A percentile compares a stretch with the other conserved stretches of the same genome.
Conservation (phyloP, 345 rosid species). For the Carallia pectinifolia region DNA sequence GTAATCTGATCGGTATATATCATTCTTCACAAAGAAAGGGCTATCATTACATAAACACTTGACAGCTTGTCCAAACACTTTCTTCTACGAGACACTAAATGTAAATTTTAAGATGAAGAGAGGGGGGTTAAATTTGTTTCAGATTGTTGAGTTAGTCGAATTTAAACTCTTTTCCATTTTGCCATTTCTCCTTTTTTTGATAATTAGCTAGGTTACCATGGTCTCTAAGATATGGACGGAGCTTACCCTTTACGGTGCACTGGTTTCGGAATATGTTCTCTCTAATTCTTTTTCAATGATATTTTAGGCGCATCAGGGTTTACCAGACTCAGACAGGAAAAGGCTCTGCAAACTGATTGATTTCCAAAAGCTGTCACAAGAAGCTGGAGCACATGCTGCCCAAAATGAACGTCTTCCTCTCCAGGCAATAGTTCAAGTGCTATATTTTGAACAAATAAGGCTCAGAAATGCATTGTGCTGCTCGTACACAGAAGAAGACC, state of each 20-base stretch:
- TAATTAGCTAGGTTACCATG: background rate
- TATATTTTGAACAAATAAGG: constrained; percentile 90
- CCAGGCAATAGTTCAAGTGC: constrained; percentile 94
- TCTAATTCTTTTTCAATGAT: constrained; percentile 2
- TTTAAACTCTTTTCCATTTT: no score
- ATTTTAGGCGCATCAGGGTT: constrained; percentile 70
- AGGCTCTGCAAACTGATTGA: constrained; percentile 74
- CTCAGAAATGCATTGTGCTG: constrained; percentile 70
- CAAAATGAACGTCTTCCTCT: constrained; percentile 95
- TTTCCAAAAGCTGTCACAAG: constrained; percentile 96
- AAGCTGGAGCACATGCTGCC: constrained; percentile 97
- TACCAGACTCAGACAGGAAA: constrained; percentile 80
- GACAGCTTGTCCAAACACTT: no score
- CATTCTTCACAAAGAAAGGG: background rate
- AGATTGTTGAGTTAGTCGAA: no score
- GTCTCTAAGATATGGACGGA: background rate
- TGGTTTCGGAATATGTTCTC: background rate
- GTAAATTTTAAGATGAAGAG: no score
- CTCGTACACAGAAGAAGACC: constrained; percentile 66
- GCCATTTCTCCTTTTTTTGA: no score
- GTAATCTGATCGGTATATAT: no score
- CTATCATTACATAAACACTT: no score
- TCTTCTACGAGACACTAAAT: no score
- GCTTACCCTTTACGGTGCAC: background rate
- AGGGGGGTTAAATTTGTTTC: no score